These are phyloP conservation scores for Eragrostis curvula DNA, from an alignment of 176 grass and related monocot genomes.

Conservation along the genomic window DNA sequence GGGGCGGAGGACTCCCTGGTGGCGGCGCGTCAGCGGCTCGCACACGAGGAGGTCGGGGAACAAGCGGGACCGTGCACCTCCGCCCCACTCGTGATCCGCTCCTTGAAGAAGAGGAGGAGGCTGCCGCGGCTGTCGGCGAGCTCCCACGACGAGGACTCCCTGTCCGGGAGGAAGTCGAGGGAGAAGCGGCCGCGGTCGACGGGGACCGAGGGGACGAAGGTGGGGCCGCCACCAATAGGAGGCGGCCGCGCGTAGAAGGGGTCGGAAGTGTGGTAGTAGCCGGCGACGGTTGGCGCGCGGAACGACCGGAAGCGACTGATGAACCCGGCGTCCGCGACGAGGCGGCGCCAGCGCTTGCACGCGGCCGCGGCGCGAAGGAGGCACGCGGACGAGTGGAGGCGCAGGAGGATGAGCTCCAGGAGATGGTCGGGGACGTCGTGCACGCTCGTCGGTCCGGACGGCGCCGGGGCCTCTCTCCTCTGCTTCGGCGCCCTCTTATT, in stretches of 20 bases:
- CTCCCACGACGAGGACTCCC: neutral
- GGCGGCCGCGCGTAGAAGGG: conserved; percentile 1
- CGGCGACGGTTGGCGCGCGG: neutral
- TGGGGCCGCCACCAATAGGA: neutral
- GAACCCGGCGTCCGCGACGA: neutral
- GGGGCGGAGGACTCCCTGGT: neutral
- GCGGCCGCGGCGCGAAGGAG: conserved; percentile 19
- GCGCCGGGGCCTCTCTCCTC: neutral
- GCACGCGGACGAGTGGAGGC: neutral
- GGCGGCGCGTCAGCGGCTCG: neutral
- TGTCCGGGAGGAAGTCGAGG: conserved; percentile 17
- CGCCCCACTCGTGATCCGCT: neutral
- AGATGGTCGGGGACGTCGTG: conserved; percentile 28
- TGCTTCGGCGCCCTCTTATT: neutral
- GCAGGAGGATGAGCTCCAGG: conserved; percentile 21
- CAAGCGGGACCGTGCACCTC: too few species aligned
- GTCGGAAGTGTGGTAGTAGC: conserved; percentile 39
- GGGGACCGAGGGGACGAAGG: conserved; percentile 4
- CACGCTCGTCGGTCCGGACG: neutral
- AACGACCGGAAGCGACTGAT: neutral
- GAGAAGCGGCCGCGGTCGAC: neutral
- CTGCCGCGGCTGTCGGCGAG: conserved; percentile 2
- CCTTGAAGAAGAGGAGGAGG: conserved; percentile 10
- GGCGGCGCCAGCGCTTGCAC: conserved; percentile 23
- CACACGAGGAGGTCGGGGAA: neutral